Percentiles rank a stretch among this genome's conserved stretches.
Conservation (phyloP, 129 eudicot species). For the Scalesia atractyloides region DNA sequence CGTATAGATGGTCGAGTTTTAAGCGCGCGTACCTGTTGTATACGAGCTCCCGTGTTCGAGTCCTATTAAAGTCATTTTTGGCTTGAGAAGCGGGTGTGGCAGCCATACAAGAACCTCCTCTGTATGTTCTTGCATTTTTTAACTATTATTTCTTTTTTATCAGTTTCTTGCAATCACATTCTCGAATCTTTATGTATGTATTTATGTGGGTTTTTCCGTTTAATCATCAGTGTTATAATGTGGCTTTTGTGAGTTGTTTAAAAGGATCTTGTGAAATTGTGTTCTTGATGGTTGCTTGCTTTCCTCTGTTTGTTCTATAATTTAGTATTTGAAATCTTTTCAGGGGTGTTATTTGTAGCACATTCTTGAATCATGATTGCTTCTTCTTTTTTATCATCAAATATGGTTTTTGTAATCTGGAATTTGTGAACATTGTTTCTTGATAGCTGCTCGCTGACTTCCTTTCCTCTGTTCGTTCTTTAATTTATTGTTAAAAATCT, state of each 20-base stretch:
- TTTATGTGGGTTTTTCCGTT: neutral
- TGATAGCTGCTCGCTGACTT: too few relatives aligned
- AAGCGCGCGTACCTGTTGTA: too few relatives aligned
- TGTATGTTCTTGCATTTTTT: constrained; percentile 23
- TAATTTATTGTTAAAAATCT: too few relatives aligned
- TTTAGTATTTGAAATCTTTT: neutral
- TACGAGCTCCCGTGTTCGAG: too few relatives aligned
- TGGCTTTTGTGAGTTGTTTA: constrained; percentile 1
- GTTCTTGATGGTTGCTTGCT: neutral
- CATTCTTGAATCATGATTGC: constrained; percentile 5
- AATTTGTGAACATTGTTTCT: neutral
- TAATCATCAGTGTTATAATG: neutral
- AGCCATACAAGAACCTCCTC: constrained; percentile 34
- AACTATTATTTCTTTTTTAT: neutral
- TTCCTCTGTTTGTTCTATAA: neutral
- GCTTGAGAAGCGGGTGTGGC: constrained; percentile 20
- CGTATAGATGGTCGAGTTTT: too few relatives aligned
- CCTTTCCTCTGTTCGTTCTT: too few relatives aligned
- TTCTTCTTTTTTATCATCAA: neutral
- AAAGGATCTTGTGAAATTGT: neutral
- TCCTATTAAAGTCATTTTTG: too few relatives aligned
- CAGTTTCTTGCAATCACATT: constrained; percentile 14
- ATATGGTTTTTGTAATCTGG: neutral
- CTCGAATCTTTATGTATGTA: neutral
- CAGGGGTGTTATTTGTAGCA: constrained; percentile 17